Evolutionary conservation across 1,139 yeast species (phyloP), one percentile per base, ranked within the genome.

Genomic region (Suhomyces wounanorum): DNA sequence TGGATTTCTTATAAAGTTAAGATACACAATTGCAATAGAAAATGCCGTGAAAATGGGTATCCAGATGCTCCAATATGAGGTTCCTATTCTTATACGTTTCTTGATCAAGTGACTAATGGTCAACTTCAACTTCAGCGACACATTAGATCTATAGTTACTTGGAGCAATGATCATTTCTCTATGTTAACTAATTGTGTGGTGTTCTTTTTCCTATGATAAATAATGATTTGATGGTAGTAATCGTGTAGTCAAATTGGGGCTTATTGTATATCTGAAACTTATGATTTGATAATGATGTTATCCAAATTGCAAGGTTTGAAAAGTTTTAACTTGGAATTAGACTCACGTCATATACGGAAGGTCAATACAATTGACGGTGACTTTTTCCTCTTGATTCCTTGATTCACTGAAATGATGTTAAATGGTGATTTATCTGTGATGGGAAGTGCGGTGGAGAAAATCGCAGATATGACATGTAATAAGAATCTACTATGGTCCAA

Each of bases 71-170:
- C 26, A 40, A 4, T 21, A 25, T 13, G 33, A 14, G 8, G 25
- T 40, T 40, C 42, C 33, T n/a, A 40, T 28, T 26, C 42, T n/a
- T 40, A 40, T 40, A 8, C 42, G 42, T 17, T 16, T 40, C 8
- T 14, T 25, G 21, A 16, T 14, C 33, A 40, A 10, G 10, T 25
- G 42, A 13, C 16, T 11, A 10, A 40, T 14, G 31, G 21, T 14
- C 6, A n/a, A 16, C 11, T 17, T 21, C 21, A 40, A n/a, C 30
- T 18, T 37, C n/a, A 18, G 18, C 8, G 26, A 3, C 3, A 25
- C 40, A 18, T 37, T 37, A 4, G 26, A 6, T 11, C 40, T n/a
- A 37, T 11, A 37, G 18, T 33, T 33, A 7, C 6, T 14, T 2
- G 37, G 8, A 2, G 11, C 10, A 9, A 13, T 16, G 2, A 14